Conservation (phyloP, 805 yeast species). For the Yarrowia keelungensis region DNA sequence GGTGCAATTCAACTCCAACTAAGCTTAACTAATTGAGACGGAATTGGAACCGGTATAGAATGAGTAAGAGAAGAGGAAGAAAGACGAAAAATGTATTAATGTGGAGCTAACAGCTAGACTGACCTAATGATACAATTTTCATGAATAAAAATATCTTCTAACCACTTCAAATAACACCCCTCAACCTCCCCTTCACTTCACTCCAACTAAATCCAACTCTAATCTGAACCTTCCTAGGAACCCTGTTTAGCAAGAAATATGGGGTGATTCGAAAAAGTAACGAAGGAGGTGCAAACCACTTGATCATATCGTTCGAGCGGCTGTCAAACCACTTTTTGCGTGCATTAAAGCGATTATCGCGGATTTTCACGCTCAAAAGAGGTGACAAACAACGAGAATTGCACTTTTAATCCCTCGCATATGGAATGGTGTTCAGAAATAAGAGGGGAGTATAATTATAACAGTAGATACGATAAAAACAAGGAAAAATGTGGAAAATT, state of each 20-base stretch:
- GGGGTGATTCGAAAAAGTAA: constrained; percentile 12
- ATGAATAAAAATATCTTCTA: no score
- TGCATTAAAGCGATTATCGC: neutral
- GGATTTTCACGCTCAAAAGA: neutral
- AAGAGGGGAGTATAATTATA: neutral
- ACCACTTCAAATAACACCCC: no score
- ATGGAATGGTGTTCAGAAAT: neutral
- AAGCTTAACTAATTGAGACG: neutral
- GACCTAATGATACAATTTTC: no score
- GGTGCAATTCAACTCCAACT: neutral
- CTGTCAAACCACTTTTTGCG: constrained; percentile 22
- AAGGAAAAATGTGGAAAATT: neutral
- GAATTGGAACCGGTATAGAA: no score
- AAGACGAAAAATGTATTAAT: no score
- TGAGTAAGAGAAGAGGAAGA: no score
- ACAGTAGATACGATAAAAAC: neutral
- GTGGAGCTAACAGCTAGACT: no score
- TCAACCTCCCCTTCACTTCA: neutral
- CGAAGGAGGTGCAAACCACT: neutral
- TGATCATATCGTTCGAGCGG: neutral
- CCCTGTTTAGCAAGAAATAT: constrained; percentile 8
- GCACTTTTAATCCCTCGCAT: neutral
- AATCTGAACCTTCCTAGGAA: neutral
- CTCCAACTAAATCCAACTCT: neutral
- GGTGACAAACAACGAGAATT: neutral